A percentile compares a stretch with the other conserved stretches of the same genome.
phyloP scores from a whole-genome alignment of 345 rosid genomes.

The Eucalyptus globulus region DNA sequence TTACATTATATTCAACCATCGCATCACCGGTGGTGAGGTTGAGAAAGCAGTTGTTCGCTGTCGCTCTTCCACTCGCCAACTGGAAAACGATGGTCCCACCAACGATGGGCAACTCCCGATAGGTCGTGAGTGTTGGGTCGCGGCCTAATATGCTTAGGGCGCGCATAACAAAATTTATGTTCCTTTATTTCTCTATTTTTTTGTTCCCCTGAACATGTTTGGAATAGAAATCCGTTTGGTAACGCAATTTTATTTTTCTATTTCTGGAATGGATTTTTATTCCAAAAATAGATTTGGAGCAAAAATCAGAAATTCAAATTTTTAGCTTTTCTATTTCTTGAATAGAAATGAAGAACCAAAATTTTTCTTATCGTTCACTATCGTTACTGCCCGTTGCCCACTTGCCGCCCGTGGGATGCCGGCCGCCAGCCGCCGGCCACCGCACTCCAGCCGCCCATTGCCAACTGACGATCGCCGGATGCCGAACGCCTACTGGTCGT shows the following conservation, averaged over 20 bases:
- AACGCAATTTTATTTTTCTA: too few species aligned
- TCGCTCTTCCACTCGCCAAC: slow-evolving; percentile 49
- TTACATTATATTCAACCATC: slow-evolving; percentile 52
- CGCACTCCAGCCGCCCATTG: rapidly evolving
- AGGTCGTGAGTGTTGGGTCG: rapidly evolving
- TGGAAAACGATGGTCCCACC: slow-evolving; percentile 54
- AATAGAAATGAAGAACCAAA: too few species aligned
- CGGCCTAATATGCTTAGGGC: slow-evolving; percentile 29
- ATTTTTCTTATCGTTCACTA: too few species aligned
- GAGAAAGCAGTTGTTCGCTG: slow-evolving; percentile 28
- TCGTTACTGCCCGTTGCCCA: rapidly evolving
- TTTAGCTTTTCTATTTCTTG: too few species aligned
- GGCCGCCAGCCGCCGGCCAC: rapidly evolving
- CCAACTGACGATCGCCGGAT: rapidly evolving
- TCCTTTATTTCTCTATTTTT: too few species aligned
- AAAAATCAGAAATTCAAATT: too few species aligned
- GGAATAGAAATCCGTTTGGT: too few species aligned
- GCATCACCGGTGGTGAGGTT: slow-evolving; percentile 42
- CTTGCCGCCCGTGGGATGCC: too few species aligned
- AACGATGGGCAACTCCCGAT: not conserved
- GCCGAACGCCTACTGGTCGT: too few species aligned
- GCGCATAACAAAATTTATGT: too few species aligned
- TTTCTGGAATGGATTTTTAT: rapidly evolving
- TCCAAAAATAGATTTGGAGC: too few species aligned
- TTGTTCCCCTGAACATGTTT: rapidly evolving